Evolutionary conservation across 2,329 filamentous ascomycete genomes (phyloP), one percentile per base, ranked within the genome.

Genomic region (Aspergillus neotritici): DNA sequence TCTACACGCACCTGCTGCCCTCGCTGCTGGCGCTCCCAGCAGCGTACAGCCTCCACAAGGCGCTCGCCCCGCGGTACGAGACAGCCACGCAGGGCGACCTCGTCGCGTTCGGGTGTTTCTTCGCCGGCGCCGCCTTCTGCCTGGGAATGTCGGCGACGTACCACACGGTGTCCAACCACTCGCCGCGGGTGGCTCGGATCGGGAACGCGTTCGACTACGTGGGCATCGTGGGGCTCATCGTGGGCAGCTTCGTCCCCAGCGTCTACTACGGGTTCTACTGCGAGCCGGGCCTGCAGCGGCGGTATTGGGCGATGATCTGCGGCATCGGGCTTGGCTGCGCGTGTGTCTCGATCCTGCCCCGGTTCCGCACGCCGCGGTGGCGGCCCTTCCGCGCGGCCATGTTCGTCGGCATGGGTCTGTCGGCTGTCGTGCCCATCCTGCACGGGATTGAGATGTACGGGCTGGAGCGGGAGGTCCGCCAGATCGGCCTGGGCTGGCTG

Each of bases 181-280:
- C 86, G 13, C 79, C 81, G 31, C 67, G 69, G 2, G 87, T 96
- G 11, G 82, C 85, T 2, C 83, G 79, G 49, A 86, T 88, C 73
- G 90, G 90, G 9, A 97, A 97, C 64, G 87, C 94, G 65, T 71
- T 97, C 44, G 93, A 98, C 63, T 97, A 98, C 63, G 80, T 91
- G 4, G 93, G 93, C 5, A 98, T 98, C 55, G 87, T 97, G 25
- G 80, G 83, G 37, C 71, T 98, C 53, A 97, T 97, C 46, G 86
- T 91, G 53, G 93, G 93, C 5, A 91, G 85, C 62, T 95, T 91
- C 61, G 80, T 97, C 35, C 90, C 93, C 2, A 85, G 86, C 38
- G 67, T 98, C 46, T 93, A 87, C 65, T 95, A 94, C 65, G 89
- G 84, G 3, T 88, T 94, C 63, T 87, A 79, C 57, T 88, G 84